Percentiles rank a stretch among this genome's conserved stretches.
Evolutionary conservation across 768 basidiomycete species (phyloP).

Genomic region (Lanmaoa pseudosensibilis): DNA sequence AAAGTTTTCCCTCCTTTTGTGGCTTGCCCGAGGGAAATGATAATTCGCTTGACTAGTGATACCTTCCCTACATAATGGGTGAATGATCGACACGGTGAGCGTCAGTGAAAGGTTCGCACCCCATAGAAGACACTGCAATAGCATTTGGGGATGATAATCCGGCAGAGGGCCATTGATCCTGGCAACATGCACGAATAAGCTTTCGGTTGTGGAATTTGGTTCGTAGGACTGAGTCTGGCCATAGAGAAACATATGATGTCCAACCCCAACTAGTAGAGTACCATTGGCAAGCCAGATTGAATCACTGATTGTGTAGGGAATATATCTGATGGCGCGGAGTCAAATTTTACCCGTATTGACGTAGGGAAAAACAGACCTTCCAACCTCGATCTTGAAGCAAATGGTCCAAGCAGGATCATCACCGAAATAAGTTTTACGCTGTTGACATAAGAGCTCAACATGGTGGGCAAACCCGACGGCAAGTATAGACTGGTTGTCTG

Average conservation of each 20-base stretch:
- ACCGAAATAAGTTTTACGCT: slow-evolving; percentile 90
- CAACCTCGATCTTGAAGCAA: slow-evolving; percentile 68
- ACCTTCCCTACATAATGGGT: slow-evolving; percentile 61
- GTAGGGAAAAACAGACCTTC: slow-evolving; percentile 47
- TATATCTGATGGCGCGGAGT: slow-evolving; percentile 48
- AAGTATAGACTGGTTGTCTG: slow-evolving; percentile 85
- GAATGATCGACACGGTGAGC: not conserved
- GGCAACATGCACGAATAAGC: slow-evolving; percentile 81
- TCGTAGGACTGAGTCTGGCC: slow-evolving; percentile 43
- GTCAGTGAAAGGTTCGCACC: slow-evolving; percentile 46
- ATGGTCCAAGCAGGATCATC: slow-evolving; percentile 77
- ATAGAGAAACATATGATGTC: slow-evolving; percentile 82
- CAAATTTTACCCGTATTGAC: not conserved
- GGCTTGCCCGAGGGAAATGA: slow-evolving; percentile 59
- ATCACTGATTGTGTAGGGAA: slow-evolving; percentile 78
- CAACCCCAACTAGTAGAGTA: slow-evolving; percentile 76
- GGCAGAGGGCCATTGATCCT: slow-evolving; percentile 81
- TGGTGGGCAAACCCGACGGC: slow-evolving; percentile 83
- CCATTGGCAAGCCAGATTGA: slow-evolving; percentile 91
- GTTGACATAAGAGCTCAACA: slow-evolving; percentile 87
- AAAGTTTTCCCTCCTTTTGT: slow-evolving; percentile 13
- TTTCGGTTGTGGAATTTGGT: slow-evolving; percentile 35
- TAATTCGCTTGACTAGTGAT: slow-evolving; percentile 80
- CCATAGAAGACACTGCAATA: slow-evolving; percentile 91
- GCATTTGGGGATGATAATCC: slow-evolving; percentile 92